Evolutionary conservation across 179 eudicot genomes (phyloP), one percentile per base, ranked within the genome.

Genomic region (Amaranthus tricolor): DNA sequence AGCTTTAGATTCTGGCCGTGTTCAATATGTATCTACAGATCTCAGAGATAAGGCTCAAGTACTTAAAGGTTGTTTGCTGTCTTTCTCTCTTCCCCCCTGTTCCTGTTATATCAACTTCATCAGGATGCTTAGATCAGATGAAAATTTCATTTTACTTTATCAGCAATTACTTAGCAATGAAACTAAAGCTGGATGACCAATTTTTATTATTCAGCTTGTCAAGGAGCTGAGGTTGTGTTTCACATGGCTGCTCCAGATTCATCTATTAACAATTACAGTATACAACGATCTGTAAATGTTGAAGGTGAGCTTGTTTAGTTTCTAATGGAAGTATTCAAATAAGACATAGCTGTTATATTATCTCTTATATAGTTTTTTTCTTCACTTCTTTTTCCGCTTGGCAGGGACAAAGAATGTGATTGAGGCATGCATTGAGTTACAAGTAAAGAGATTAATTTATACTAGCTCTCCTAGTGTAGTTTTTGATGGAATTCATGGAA

Each of bases 401-500:
- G 54, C 83, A 94, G 97, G 97, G 63, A 88, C 97, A n/a, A 78
- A 86, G 80, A 90, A 93, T 84, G 85, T 93, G 65, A 90, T 90
- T 71, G 96, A 89, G 68, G 89, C 94, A 66, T 93, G 98, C 81
- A 62, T 86, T 72, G 92, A 88, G 80, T 82, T 78, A 70, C 89
- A 89, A 76, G 88, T 93, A 15, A 93, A 91, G 81, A 80, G 96
- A 76, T 89, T 93, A 66, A 84, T 93, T 17, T 91, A 89, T 80
- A 93, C 98, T 47, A 93, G 98, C 86, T 93, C 98, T 62, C 89
- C 98, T 19, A 93, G 98, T 76, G 98, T 94, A 75, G 97, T 94
- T 69, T 91, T 92, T 80, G 98, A 94, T 82, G 98, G 98, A 68
- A 75, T 91, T 24, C 92, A 86, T 80, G 97, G 91, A 50, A 88